Evolutionary conservation across 208 protist genomes (phyloP).

Genomic region (Angomonas ambiguus): DNA sequence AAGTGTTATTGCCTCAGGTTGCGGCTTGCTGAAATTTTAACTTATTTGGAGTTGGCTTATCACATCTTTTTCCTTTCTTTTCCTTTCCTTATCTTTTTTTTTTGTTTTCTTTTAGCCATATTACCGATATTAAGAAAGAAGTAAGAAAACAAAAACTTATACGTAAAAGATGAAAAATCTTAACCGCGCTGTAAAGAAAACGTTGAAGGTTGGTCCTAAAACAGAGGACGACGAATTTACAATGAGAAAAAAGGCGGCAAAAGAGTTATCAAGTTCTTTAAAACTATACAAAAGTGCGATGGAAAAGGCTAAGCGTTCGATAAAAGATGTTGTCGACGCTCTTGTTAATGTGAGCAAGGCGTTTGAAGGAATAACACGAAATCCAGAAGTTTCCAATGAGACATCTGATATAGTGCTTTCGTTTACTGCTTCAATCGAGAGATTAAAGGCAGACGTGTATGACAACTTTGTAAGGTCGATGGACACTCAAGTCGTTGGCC

Average conservation of each 20-base stretch:
- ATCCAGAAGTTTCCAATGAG: slow-evolving; percentile 17
- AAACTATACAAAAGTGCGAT: slow-evolving; percentile 37
- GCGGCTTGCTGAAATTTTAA: too few species aligned
- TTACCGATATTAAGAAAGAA: neutral
- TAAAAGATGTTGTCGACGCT: slow-evolving; percentile 26
- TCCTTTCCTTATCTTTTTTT: neutral
- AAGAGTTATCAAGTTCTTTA: slow-evolving; percentile 24
- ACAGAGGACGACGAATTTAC: slow-evolving; percentile 46
- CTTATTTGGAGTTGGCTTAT: too few species aligned
- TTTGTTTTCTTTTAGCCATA: slow-evolving; percentile 1
- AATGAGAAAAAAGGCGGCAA: slow-evolving; percentile 23
- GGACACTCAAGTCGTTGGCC: slow-evolving; percentile 26
- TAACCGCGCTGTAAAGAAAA: neutral
- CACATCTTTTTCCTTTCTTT: too few species aligned
- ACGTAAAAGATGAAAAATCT: neutral
- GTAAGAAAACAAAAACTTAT: neutral
- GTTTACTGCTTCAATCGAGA: slow-evolving; percentile 25
- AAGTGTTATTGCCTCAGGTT: too few species aligned
- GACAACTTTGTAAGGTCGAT: slow-evolving; percentile 27
- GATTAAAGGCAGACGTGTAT: slow-evolving; percentile 19
- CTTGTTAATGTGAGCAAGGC: slow-evolving; percentile 27
- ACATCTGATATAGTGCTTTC: slow-evolving; percentile 23
- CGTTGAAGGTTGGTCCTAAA: slow-evolving; percentile 33
- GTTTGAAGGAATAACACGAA: slow-evolving; percentile 29
- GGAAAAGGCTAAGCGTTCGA: slow-evolving; percentile 29